Evolutionary conservation across 129 eudicot species (phyloP), one percentile per base, ranked within the genome.

Genomic region (Solidago caesia): DNA sequence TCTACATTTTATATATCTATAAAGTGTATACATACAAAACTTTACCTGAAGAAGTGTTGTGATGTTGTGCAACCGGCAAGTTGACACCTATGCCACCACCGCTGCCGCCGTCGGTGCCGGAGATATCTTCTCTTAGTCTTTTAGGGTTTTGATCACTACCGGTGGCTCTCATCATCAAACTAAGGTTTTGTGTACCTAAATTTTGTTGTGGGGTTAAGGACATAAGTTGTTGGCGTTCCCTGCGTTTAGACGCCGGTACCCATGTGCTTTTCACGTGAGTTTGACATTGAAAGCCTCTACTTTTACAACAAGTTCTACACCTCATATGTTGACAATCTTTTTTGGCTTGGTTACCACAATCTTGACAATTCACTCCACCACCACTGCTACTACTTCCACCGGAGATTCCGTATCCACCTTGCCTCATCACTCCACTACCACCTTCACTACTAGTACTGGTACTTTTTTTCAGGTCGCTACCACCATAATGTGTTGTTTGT

Each of bases 221-320:
- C 57, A 82, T 42, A 14, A 75, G 78, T 46, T 87, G 94, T n/a
- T 82, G 90, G 5, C 92, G 62, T 75, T 91, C 97, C 10, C 97
- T 88, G 55, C 97, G 81, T 67, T 86, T 88, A 15, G 96, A 90
- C 44, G 97, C 97, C n/a, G 97, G 97, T 6, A 91, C 92, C 97
- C 97, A 91, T 2, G 97, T 91, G 87, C 95, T 88, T 76, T 88
- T 91, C 47, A 91, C 90, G 79, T 91, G 97, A 6, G 97, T 91
- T 59, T 85, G 90, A 64, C 97, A 91, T 6, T 69, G 87, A 67
- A 84, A 84, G 15, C 97, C 97, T 12, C 96, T 80, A 75, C 92
- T 87, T 63, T 88, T 88, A 47, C 97, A 91, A 63, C 97, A 91
- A 60, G 90, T 91, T 80, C 97, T 77, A 59, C 97, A 91, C 81